phyloP scores from a whole-genome alignment of 495 filamentous ascomycete species.

The Annulohypoxylon maeteangense region DNA sequence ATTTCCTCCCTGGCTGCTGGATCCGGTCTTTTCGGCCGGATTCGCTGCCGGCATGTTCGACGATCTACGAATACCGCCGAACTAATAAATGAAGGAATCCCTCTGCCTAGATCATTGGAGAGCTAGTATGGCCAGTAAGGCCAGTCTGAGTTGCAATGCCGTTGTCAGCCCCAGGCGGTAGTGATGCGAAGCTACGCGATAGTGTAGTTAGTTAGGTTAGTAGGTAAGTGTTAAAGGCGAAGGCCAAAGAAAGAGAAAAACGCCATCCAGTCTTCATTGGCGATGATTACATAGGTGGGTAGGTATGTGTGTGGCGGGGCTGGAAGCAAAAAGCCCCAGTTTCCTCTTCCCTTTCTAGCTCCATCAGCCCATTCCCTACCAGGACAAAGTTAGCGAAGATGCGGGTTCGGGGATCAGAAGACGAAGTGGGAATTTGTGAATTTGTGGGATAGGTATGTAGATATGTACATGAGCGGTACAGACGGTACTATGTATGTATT shows the following conservation, averaged over 20 bases:
- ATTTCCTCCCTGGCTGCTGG: conserved; percentile 42
- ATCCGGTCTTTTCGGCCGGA: conserved; percentile 39
- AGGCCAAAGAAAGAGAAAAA: conserved; percentile 15
- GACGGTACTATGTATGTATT: conserved; percentile 2
- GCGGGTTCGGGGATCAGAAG: conserved; percentile 34
- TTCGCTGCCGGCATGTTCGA: conserved; percentile 38
- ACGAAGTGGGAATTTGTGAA: conserved; percentile 14
- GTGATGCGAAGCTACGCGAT: conserved; percentile 17
- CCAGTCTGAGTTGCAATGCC: background rate
- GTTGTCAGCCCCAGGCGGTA: conserved; percentile 1
- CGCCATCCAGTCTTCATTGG: conserved; percentile 14
- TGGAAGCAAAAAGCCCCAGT: conserved; percentile 27
- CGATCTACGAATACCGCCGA: conserved; percentile 39
- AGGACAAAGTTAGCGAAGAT: conserved; percentile 41
- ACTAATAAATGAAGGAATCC: background rate
- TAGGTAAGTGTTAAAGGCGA: conserved; percentile 3
- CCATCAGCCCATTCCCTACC: conserved; percentile 42
- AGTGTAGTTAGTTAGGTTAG: background rate
- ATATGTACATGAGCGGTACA: background rate
- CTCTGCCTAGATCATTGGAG: conserved; percentile 4
- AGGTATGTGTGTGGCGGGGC: conserved; percentile 37
- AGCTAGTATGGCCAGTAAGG: background rate
- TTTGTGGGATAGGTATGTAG: background rate
- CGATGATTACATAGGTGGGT: conserved; percentile 32
- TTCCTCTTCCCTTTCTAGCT: conserved; percentile 39